Base-by-base conservation (phyloP, 768 basidiomycete genomes). In the Cystobasidium onofrii region DNA sequence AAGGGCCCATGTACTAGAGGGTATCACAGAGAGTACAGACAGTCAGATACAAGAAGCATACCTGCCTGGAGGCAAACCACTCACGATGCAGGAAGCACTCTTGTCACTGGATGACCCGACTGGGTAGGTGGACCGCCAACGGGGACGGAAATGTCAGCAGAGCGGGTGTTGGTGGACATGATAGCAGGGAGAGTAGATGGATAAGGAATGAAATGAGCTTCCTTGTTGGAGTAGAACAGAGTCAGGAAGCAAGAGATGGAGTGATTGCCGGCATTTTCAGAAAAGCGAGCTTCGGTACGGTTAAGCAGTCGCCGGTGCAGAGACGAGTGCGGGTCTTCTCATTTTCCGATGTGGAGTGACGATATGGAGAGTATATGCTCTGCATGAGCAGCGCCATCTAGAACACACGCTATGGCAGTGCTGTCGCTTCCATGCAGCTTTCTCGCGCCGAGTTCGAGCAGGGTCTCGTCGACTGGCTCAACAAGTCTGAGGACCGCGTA, bases 21-120 rank as follows among this genome's bases (percentile, higher is more conserved):
- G 39, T 15, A 39, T 39, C 39, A 39, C 6, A 39, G 6, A 39
- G 39, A 39, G 39, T 6, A 15, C 39, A 39, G 15, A 15, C 15
- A 6, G 39, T 39, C 15, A 39, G 39, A 6, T 15, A 39, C 15
- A 39, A 39, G 15, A 39, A 6, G 6, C 39, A 39, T 39, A 39
- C 39, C 15, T 39, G 39, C 39, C 6, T 39, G 39, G 7, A 54
- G 50, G 9, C 39, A 55, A 29, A 54, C 25, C 7, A 46, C 69
- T 18, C 55, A 71, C 69, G 69, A 71, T 71, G 54, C 20, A 60
- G 69, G 52, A 6, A 71, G 50, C 29, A 71, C 27, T 29, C 63
- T 29, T 17, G 74, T 75, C 36, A 75, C 70, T 12, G 70, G 70
- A 64, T 75, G 74, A 41, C 52, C 52, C 54, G 41, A 65, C 64